Conservation (phyloP, 192 early-diverging fungal species). For the Rhizoclosmatium globosum region DNA sequence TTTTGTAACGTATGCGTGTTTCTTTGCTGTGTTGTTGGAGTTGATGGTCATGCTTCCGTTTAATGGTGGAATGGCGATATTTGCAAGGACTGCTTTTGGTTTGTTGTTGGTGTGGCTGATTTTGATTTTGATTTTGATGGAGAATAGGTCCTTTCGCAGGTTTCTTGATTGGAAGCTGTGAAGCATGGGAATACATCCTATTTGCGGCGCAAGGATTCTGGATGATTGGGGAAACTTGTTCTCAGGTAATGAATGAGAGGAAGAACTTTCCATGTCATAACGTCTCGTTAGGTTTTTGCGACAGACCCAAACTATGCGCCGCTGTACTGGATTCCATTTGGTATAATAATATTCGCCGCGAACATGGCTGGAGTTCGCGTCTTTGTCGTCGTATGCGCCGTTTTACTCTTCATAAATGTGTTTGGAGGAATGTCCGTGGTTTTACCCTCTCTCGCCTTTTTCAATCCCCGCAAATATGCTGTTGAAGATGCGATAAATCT, state of each 20-base stretch:
- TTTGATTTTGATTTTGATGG: no score
- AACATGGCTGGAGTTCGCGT: background rate
- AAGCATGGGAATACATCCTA: constrained; percentile 26
- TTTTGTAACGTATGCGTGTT: background rate
- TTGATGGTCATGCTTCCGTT: constrained; percentile 35
- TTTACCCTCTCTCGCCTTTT: background rate
- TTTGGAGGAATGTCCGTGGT: background rate
- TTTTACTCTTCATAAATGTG: background rate
- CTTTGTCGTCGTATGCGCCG: background rate
- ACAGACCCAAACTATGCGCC: background rate
- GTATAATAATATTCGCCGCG: background rate
- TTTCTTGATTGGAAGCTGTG: constrained; percentile 13
- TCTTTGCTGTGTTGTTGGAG: background rate
- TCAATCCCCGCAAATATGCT: background rate
- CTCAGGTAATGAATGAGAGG: background rate
- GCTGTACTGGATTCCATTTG: background rate
- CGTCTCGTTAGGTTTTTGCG: background rate
- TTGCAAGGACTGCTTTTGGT: background rate
- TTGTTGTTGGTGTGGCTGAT: no score
- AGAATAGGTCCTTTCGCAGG: background rate
- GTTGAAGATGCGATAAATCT: background rate
- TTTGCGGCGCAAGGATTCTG: background rate
- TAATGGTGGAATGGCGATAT: constrained; percentile 23
- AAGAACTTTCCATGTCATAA: background rate
- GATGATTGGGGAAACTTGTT: background rate